Evolutionary conservation across 306 rosid genomes (phyloP).

Genomic region (Inga leiocalycina): DNA sequence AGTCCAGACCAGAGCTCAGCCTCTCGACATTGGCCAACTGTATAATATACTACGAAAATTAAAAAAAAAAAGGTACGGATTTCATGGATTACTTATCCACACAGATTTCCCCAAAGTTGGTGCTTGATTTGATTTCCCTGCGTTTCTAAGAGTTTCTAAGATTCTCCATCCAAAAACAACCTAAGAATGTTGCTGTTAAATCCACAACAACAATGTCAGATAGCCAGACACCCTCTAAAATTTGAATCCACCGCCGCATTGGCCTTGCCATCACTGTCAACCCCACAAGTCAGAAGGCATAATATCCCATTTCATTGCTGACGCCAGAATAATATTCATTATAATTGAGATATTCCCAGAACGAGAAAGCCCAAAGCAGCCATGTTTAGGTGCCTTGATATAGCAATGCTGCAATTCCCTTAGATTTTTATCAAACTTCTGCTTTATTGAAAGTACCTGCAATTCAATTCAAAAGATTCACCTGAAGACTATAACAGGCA

Average conservation of each 20-base stretch:
- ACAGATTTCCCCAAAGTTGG: background rate
- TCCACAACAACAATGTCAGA: background rate
- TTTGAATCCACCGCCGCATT: slow-evolving; percentile 11
- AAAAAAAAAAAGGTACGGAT: background rate
- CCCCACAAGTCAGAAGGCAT: slow-evolving; percentile 34
- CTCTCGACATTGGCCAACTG: background rate
- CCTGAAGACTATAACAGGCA: background rate
- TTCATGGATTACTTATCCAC: background rate
- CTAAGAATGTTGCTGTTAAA: background rate
- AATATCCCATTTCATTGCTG: slow-evolving; percentile 45
- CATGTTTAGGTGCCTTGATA: slow-evolving; percentile 74
- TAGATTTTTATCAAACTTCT: slow-evolving; percentile 67
- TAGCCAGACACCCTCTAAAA: slow-evolving; percentile 2
- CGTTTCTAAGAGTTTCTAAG: slow-evolving; percentile 3
- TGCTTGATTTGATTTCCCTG: slow-evolving; percentile 10
- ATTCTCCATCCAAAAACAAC: background rate
- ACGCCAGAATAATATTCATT: slow-evolving; percentile 64
- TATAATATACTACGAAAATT: background rate
- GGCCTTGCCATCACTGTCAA: slow-evolving; percentile 9
- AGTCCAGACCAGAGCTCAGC: background rate
- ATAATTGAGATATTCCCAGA: slow-evolving; percentile 83
- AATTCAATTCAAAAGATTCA: slow-evolving; percentile 18
- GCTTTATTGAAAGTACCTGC: slow-evolving; percentile 77
- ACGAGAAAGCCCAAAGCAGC: slow-evolving; percentile 60
- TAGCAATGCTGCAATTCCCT: slow-evolving; percentile 67